phyloP scores from a whole-genome alignment of 306 rosid species.

The Ceratonia siliqua region DNA sequence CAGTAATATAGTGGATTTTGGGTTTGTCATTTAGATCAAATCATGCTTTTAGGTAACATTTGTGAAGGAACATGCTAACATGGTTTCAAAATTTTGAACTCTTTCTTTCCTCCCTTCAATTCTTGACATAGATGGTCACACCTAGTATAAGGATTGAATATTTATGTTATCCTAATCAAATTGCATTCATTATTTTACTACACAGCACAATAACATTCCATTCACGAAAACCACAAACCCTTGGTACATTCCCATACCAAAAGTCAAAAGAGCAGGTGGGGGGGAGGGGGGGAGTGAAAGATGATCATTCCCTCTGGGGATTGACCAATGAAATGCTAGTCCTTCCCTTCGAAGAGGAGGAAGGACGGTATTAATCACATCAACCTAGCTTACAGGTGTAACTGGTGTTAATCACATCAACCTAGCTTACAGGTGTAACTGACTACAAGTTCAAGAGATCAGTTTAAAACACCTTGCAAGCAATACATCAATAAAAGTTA shows the following conservation, averaged over 20 bases:
- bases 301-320: not conserved
- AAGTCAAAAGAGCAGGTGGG: too few relatives aligned
- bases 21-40: not conserved
- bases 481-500: constrained; percentile 25
- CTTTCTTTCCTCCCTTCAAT: constrained; percentile 8
- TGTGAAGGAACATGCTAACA: constrained; percentile 8
- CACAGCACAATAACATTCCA: not conserved
- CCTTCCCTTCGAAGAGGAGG: not conserved
- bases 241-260: not conserved
- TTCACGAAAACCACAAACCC: constrained; percentile 11
- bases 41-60: not conserved
- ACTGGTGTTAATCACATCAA: not conserved
- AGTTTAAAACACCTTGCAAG: constrained; percentile 16
- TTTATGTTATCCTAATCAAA: not conserved
- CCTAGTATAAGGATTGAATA: not conserved
- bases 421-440: not conserved
- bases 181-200: not conserved
- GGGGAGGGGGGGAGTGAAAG: not conserved
- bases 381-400: not conserved
- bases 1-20: not conserved
- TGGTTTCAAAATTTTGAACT: constrained; percentile 7
- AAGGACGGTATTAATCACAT: not conserved
- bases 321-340: not conserved
- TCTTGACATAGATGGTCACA: not conserved
- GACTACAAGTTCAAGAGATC: not conserved